These are phyloP conservation scores for Cladosporium sp. DNA, from an alignment of 2,329 filamentous ascomycete genomes.

Conservation along the genomic window DNA sequence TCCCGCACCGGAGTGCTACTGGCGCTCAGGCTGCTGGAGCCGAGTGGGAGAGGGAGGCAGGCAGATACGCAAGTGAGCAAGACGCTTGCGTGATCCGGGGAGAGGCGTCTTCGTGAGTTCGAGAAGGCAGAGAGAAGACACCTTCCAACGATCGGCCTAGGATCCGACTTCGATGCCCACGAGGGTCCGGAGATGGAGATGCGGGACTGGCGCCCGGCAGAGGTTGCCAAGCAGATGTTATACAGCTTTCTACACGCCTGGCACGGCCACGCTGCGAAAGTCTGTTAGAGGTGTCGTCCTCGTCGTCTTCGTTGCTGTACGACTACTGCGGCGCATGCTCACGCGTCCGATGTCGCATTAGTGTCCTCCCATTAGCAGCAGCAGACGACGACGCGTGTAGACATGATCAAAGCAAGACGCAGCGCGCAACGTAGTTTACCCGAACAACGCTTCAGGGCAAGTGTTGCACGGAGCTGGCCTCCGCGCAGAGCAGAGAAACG, in stretches of 20 bases:
- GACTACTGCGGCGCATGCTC: background rate
- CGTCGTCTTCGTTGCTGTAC: background rate
- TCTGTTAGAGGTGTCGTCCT: background rate
- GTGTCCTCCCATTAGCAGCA: background rate
- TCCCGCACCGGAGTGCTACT: background rate
- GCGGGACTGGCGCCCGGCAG: background rate
- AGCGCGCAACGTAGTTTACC: background rate
- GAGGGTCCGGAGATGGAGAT: background rate
- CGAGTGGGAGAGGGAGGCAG: background rate
- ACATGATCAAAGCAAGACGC: background rate
- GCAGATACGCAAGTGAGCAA: background rate
- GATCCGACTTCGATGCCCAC: background rate
- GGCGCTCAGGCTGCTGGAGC: background rate
- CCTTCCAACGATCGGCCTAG: background rate
- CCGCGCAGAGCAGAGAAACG: background rate
- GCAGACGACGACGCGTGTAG: slow-evolving; percentile 1
- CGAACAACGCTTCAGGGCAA: background rate
- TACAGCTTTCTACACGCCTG: background rate
- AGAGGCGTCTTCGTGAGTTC: background rate
- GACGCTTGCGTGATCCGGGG: slow-evolving; percentile 8
- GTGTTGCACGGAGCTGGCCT: background rate
- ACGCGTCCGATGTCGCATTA: background rate
- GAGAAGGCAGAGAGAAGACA: slow-evolving; percentile 4
- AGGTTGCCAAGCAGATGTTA: slow-evolving; percentile 3
- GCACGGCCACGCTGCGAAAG: background rate